phyloP scores from a whole-genome alignment of 2,329 filamentous ascomycete genomes.

The Claviceps maximensis region DNA sequence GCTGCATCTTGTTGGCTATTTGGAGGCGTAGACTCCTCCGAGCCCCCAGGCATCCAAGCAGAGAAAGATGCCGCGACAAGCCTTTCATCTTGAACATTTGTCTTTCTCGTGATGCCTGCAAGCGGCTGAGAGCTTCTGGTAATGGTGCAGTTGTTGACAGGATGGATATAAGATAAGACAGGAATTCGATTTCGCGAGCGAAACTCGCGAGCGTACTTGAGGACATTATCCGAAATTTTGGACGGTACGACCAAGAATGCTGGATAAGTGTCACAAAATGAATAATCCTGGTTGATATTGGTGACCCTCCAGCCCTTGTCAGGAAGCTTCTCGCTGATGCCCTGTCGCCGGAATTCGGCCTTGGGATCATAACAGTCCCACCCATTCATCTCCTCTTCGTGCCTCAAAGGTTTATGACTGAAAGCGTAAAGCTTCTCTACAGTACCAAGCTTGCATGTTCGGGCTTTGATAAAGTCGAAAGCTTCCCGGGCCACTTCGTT shows the following conservation, averaged over 20 bases:
- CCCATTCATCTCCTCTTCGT: slow-evolving; percentile 62
- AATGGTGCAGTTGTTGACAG: slow-evolving; percentile 92
- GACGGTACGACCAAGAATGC: slow-evolving; percentile 72
- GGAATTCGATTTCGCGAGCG: slow-evolving; percentile 83
- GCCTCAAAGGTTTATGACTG: slow-evolving; percentile 59
- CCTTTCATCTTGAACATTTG: slow-evolving; percentile 91
- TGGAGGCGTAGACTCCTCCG: slow-evolving; percentile 21
- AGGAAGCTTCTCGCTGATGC: slow-evolving; percentile 67
- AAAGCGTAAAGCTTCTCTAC: slow-evolving; percentile 91
- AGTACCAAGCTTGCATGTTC: slow-evolving; percentile 69
- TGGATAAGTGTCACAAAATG: slow-evolving; percentile 88
- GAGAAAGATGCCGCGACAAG: slow-evolving; percentile 83
- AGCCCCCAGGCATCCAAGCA: slow-evolving; percentile 19
- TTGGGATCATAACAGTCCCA: slow-evolving; percentile 78
- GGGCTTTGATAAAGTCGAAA: slow-evolving; percentile 71
- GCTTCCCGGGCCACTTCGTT: slow-evolving; percentile 66
- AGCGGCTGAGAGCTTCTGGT: slow-evolving; percentile 88
- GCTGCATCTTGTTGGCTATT: slow-evolving; percentile 38
- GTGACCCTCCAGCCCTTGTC: slow-evolving; percentile 82
- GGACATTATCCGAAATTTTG: slow-evolving; percentile 87
- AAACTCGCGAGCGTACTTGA: slow-evolving; percentile 85
- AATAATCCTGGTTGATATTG: slow-evolving; percentile 78
- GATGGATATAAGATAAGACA: slow-evolving; percentile 85
- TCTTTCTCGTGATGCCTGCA: slow-evolving; percentile 72
- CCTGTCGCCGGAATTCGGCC: slow-evolving; percentile 76